Conservation (phyloP, 345 rosid genomes). For the Litchi chinensis region DNA sequence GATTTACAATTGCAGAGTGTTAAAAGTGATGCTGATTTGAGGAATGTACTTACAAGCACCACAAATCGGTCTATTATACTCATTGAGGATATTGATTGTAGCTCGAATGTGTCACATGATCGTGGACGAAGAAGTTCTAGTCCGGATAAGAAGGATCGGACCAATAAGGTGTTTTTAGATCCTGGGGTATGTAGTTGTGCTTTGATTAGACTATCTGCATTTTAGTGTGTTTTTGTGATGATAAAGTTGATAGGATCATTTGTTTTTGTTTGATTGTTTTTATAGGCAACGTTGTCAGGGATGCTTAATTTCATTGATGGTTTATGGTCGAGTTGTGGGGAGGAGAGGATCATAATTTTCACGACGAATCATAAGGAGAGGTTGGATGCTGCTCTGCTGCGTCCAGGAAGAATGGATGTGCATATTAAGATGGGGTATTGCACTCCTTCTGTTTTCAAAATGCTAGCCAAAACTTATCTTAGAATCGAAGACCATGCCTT, state of each 20-base stretch:
- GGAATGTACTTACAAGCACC: constrained; percentile 25
- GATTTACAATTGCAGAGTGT: constrained; percentile 28
- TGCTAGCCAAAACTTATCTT: constrained; percentile 17
- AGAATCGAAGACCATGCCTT: constrained; percentile 16
- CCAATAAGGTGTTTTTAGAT: not conserved
- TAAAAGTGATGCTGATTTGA: constrained; percentile 22
- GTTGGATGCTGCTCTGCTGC: constrained; percentile 27
- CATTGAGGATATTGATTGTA: constrained; percentile 13
- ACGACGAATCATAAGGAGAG: constrained; percentile 26
- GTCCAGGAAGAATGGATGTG: constrained; percentile 28
- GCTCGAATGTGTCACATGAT: not conserved
- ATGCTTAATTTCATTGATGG: constrained; percentile 33
- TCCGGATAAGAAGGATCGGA: not conserved
- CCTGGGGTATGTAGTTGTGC: constrained; percentile 21
- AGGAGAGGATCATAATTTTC: constrained; percentile 31
- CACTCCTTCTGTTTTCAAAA: constrained; percentile 13
- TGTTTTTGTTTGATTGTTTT: not conserved
- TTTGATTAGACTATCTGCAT: not conserved
- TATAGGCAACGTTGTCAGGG: constrained; percentile 27
- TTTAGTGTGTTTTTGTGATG: not conserved
- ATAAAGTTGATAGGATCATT: not conserved
- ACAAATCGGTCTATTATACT: constrained; percentile 7
- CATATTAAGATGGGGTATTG: constrained; percentile 27
- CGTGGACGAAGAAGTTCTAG: not conserved
- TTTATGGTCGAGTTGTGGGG: constrained; percentile 33